These are phyloP conservation scores for Pelagophyceae sp. DNA, from an alignment of 352 stramenopile genomes.

Conservation along the genomic window DNA sequence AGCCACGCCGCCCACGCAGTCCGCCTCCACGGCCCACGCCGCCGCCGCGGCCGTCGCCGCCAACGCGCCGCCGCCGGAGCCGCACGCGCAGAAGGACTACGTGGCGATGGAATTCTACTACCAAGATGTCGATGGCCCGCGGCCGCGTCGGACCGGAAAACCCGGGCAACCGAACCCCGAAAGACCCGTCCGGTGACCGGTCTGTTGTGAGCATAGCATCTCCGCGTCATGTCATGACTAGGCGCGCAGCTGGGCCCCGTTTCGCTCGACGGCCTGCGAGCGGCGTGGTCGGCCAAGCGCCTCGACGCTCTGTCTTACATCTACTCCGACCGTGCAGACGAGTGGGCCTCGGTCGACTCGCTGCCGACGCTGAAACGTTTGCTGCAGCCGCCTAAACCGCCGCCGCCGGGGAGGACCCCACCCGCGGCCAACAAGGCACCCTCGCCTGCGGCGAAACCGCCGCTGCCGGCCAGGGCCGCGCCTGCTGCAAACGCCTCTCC, in stretches of 20 bases:
- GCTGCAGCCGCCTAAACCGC: not conserved
- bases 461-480: no score
- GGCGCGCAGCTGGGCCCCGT: not conserved
- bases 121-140: constrained; percentile 1
- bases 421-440: no score
- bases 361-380: not conserved
- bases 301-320: constrained; percentile 10
- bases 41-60: not conserved
- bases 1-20: no score
- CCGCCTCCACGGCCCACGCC: no score
- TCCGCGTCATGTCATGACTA: no score
- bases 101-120: constrained; percentile 17
- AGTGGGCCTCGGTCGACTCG: not conserved
- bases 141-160: no score
- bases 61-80: not conserved
- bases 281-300: not conserved
- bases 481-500: no score
- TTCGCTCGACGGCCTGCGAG: not conserved
- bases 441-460: no score
- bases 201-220: no score
- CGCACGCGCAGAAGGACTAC: not conserved
- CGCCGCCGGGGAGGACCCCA: not conserved
- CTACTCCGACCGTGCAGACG: not conserved
- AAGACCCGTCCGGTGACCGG: no score
- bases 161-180: no score